Evolutionary conservation across 345 rosid species (phyloP), one percentile per base, ranked within the genome.

Genomic region (Populus tremula): DNA sequence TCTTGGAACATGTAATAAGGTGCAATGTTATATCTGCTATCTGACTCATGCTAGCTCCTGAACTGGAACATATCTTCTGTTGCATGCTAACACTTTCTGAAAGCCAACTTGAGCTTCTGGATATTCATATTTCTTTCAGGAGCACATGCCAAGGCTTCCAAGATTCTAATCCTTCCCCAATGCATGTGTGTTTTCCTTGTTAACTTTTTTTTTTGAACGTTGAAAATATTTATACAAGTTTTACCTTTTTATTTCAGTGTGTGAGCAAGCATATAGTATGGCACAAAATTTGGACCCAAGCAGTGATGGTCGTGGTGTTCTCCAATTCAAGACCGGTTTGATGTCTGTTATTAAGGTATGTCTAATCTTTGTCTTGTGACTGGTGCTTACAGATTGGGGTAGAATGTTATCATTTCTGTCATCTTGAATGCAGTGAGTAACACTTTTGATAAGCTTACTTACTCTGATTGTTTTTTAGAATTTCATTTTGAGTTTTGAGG

Each of bases 301-400:
- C 78, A 93, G 98, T 77, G 95, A 91, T 23, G 97, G 99, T 53
- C 91, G 99, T 79, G 98, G 99, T 83, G 99, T 96, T 79, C 96
- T 96, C 78, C 99, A 96, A 79, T 96, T 96, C 87, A 96, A 96
- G 89, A 93, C 99, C 87, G 99, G 99, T 76, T 87, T 96, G 89
- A 88, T 84, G 95, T 96, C 97, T 39, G 85, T 96, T 31, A 96
- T 96, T 78, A 88, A 92, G 99, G 98, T 93, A 85, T 50, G 72
- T 11, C n/a, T 45, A 27, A 67, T 27, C 18, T 50, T 73, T 67
- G 7, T 20, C 61, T 21, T 45, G 39, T 56, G 25, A 29, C 11
- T 25, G 33, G 47, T 63, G 41, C 82, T 45, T 50, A 70, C 38
- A 33, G 21, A 41, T 54, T 54, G 5, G 23, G 56, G 14, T 31